Evolutionary conservation across 768 basidiomycete genomes (phyloP).

Genomic region (Leccinum rimulosum): DNA sequence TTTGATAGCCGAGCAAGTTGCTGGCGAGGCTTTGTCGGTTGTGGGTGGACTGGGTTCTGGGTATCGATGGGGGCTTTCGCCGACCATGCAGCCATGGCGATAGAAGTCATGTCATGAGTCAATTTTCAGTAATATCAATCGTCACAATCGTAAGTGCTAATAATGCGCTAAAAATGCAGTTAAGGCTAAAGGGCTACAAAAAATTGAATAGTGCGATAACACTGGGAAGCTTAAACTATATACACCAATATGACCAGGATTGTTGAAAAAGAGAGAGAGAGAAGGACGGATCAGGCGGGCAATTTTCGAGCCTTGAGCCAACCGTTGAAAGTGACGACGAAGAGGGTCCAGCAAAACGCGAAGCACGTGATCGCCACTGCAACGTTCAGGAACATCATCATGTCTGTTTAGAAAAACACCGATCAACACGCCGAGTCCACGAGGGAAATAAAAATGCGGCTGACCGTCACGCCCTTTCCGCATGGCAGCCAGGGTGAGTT

Average conservation of each 20-base stretch:
- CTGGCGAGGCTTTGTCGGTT: conserved; percentile 86
- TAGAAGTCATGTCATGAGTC: conserved; percentile 5
- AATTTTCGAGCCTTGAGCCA: conserved; percentile 57
- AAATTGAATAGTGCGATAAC: neutral
- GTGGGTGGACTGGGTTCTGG: conserved; percentile 87
- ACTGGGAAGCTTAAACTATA: neutral
- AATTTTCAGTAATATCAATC: neutral
- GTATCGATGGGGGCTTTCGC: conserved; percentile 77
- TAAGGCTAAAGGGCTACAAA: neutral
- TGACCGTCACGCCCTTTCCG: conserved; percentile 80
- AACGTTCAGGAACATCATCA: conserved; percentile 87
- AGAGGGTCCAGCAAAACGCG: conserved; percentile 81
- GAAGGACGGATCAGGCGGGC: conserved; percentile 7
- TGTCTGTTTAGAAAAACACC: conserved; percentile 42
- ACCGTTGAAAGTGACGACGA: conserved; percentile 77
- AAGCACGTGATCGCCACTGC: conserved; percentile 85
- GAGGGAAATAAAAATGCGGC: conserved; percentile 14
- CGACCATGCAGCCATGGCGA: conserved; percentile 52
- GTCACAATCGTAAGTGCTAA: neutral
- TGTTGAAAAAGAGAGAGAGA: too few relatives aligned
- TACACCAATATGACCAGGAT: neutral
- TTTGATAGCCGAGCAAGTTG: conserved; percentile 77
- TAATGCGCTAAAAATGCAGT: neutral
- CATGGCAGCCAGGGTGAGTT: conserved; percentile 89
- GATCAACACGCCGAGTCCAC: conserved; percentile 6